These are phyloP conservation scores for Penicillium sp. DNA, from an alignment of 2,329 filamentous ascomycete species.

Conservation along the genomic window DNA sequence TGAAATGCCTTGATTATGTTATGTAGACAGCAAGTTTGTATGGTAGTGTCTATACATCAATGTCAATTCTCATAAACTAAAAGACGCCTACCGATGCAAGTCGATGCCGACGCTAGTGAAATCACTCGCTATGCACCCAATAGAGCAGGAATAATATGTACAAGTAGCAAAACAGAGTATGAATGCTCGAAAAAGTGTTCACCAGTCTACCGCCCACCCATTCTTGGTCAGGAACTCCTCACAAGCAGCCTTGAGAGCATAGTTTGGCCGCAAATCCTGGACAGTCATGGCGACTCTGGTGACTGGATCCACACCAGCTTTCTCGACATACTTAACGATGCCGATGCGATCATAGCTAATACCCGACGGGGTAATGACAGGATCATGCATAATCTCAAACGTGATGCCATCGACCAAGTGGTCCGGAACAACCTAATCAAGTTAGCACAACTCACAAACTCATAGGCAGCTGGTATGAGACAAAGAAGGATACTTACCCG, in stretches of 20 bases:
- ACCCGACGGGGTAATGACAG: constrained; percentile 66
- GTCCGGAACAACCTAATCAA: constrained; percentile 46
- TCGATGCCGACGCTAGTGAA: constrained; percentile 10
- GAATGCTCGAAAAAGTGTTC: constrained; percentile 1
- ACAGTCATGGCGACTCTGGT: constrained; percentile 72
- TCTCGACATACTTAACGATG: constrained; percentile 80
- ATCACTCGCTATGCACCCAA: constrained; percentile 20
- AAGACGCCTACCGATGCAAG: constrained; percentile 16
- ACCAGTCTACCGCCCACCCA: constrained; percentile 93
- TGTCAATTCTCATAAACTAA: neutral
- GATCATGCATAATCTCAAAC: constrained; percentile 54
- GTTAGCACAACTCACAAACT: constrained; percentile 5
- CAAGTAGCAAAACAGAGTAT: neutral
- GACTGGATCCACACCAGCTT: constrained; percentile 74
- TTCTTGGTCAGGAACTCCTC: constrained; percentile 83
- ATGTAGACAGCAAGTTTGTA: too few species aligned
- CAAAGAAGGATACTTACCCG: constrained; percentile 34
- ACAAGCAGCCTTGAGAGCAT: constrained; percentile 77
- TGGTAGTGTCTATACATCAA: neutral
- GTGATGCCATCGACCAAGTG: constrained; percentile 51
- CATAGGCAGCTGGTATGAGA: too few species aligned
- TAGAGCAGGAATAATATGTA: neutral
- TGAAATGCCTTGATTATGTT: too few species aligned
- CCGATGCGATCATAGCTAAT: constrained; percentile 87
- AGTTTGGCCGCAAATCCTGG: constrained; percentile 75